Conservation (phyloP, 202 grass and related monocot species). For the Elaeis oleifera region DNA sequence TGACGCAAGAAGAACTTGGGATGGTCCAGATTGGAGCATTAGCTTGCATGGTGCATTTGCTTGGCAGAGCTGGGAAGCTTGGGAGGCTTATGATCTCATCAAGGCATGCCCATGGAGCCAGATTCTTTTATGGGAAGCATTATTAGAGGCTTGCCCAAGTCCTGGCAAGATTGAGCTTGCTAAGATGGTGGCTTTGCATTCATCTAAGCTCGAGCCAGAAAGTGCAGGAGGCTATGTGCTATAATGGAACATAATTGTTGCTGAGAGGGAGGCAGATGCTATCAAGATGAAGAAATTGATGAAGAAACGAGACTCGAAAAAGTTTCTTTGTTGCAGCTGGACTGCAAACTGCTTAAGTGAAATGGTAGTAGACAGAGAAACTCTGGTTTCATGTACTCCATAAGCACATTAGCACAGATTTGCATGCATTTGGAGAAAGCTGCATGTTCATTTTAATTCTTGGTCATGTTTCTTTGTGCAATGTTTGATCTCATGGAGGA, state of each 20-base stretch:
- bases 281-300: slow-evolving; percentile 14
- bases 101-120: slow-evolving; percentile 12
- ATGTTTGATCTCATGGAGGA: no score
- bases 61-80: slow-evolving; percentile 11
- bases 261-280: slow-evolving; percentile 7
- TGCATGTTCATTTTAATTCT: no score
- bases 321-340: slow-evolving; percentile 11
- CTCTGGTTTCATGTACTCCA: no score
- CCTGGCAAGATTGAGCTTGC: slow-evolving; percentile 21
- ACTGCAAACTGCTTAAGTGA: background rate
- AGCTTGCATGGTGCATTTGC: slow-evolving; percentile 26
- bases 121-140: slow-evolving; percentile 23
- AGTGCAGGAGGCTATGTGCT: slow-evolving; percentile 9
- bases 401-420: no score
- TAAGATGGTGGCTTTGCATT: background rate
- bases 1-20: slow-evolving; percentile 8
- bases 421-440: no score
- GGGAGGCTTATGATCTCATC: slow-evolving; percentile 10
- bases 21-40: slow-evolving; percentile 19
- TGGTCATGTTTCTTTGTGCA: no score
- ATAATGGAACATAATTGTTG: slow-evolving; percentile 9
- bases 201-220: slow-evolving; percentile 9
- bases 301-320: background rate
- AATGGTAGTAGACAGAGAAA: no score
- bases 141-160: slow-evolving; percentile 6